Conservation (phyloP, 805 yeast genomes). For the Metschnikowia koreensis region DNA sequence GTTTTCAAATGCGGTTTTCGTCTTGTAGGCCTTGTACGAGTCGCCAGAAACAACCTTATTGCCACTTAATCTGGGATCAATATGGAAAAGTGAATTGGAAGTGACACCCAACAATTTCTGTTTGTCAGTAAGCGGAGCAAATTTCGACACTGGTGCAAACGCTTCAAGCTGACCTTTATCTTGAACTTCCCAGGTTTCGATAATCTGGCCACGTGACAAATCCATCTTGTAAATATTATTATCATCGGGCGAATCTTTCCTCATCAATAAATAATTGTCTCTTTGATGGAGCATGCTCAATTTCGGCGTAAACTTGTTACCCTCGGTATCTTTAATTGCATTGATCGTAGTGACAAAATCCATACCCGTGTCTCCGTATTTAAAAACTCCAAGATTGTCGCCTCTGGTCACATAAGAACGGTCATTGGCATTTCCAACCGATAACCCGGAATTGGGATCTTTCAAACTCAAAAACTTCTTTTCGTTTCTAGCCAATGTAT, state of each 20-base stretch:
- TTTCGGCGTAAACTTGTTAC: constrained; percentile 50
- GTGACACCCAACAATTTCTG: constrained; percentile 73
- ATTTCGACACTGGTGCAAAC: constrained; percentile 71
- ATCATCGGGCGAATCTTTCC: constrained; percentile 42
- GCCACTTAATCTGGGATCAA: constrained; percentile 71
- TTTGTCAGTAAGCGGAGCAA: constrained; percentile 70
- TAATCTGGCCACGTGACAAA: constrained; percentile 70
- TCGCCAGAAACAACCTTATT: constrained; percentile 58
- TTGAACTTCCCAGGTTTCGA: constrained; percentile 78
- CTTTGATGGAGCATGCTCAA: constrained; percentile 75
- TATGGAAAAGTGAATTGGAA: constrained; percentile 59
- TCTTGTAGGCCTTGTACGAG: constrained; percentile 41
- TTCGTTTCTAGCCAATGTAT: constrained; percentile 20
- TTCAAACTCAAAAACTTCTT: constrained; percentile 21
- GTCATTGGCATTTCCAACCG: constrained; percentile 68
- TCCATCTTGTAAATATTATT: constrained; percentile 69
- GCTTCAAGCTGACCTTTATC: constrained; percentile 46
- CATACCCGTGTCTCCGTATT: constrained; percentile 52
- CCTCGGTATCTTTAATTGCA: constrained; percentile 50
- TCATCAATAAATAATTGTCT: constrained; percentile 68
- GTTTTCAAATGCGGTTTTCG: constrained; percentile 52
- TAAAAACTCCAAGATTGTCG: constrained; percentile 64
- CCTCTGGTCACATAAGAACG: constrained; percentile 81
- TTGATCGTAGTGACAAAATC: constrained; percentile 68
- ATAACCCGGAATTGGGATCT: constrained; percentile 58